phyloP scores from a whole-genome alignment of 2,329 filamentous ascomycete species.

The Leptographium radiaticola region DNA sequence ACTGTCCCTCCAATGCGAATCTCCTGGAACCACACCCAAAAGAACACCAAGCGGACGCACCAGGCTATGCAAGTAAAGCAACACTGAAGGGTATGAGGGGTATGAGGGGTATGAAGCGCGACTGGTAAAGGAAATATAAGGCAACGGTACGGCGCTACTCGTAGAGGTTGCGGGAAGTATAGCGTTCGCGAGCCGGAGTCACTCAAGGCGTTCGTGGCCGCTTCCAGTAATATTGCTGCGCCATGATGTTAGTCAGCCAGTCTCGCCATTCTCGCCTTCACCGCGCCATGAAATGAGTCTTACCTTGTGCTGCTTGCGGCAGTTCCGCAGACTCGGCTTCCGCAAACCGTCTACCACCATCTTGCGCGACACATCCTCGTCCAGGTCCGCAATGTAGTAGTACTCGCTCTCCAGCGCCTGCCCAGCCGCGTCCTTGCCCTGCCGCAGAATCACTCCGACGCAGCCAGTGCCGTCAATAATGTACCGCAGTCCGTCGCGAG shows the following conservation, averaged over 20 bases:
- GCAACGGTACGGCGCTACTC: background rate
- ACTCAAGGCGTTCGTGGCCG: slow-evolving; percentile 44
- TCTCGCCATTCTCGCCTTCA: background rate
- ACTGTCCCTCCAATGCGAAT: too few species aligned
- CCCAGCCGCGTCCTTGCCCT: slow-evolving; percentile 92
- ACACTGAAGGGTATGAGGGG: background rate
- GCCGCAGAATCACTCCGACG: slow-evolving; percentile 75
- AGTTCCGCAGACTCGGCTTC: slow-evolving; percentile 79
- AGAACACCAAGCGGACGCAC: slow-evolving; percentile 2
- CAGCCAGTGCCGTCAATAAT: slow-evolving; percentile 65
- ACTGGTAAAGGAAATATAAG: background rate
- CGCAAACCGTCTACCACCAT: slow-evolving; percentile 72
- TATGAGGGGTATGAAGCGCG: background rate
- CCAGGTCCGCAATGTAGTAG: slow-evolving; percentile 85
- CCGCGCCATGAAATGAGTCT: slow-evolving; percentile 1
- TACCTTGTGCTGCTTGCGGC: slow-evolving; percentile 97
- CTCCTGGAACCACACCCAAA: background rate
- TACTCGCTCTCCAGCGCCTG: slow-evolving; percentile 92
- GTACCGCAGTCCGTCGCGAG: slow-evolving; percentile 50
- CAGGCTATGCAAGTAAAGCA: slow-evolving; percentile 4
- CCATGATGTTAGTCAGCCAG: slow-evolving; percentile 7
- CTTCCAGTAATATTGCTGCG: slow-evolving; percentile 59
- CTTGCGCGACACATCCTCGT: slow-evolving; percentile 64
- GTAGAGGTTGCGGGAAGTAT: background rate
- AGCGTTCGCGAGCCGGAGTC: background rate